phyloP scores from a whole-genome alignment of 2,329 filamentous ascomycete genomes.

The Trichoderma hamatum region DNA sequence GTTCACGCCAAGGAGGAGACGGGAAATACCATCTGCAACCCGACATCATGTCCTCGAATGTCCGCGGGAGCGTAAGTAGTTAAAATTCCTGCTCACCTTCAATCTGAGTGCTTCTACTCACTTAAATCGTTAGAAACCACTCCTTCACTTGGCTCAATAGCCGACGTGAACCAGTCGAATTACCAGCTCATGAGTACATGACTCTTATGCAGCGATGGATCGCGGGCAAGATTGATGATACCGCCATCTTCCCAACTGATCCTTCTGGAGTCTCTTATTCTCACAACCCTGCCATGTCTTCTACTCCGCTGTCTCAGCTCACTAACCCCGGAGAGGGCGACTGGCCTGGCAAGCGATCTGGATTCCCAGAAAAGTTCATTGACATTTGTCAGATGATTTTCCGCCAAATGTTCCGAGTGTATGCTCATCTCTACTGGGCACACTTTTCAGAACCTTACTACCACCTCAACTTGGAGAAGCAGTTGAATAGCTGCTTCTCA shows the following conservation, averaged over 20 bases:
- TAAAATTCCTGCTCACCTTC: neutral
- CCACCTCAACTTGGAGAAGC: conserved; percentile 77
- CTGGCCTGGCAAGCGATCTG: conserved; percentile 90
- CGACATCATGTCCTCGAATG: conserved; percentile 84
- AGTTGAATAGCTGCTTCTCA: conserved; percentile 84
- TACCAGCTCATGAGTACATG: conserved; percentile 92
- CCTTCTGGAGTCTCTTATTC: conserved; percentile 69
- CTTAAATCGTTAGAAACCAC: conserved; percentile 63
- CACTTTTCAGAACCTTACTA: conserved; percentile 87
- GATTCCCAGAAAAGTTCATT: conserved; percentile 88
- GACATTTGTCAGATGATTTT: conserved; percentile 92
- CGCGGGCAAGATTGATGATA: conserved; percentile 90
- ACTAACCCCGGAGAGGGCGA: conserved; percentile 63
- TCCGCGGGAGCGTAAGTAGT: conserved; percentile 88
- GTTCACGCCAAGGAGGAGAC: conserved; percentile 84
- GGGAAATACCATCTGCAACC: conserved; percentile 79
- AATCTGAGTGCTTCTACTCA: neutral
- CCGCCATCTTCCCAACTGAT: conserved; percentile 86
- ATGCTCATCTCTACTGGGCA: conserved; percentile 96
- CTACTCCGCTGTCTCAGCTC: conserved; percentile 64
- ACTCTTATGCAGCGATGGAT: conserved; percentile 97
- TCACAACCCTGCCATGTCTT: conserved; percentile 61
- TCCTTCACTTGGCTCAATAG: conserved; percentile 97
- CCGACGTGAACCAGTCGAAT: conserved; percentile 83
- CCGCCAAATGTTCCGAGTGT: conserved; percentile 98